These are phyloP conservation scores for Lathyrus sativus DNA, from an alignment of 306 rosid species.

Conservation along the genomic window DNA sequence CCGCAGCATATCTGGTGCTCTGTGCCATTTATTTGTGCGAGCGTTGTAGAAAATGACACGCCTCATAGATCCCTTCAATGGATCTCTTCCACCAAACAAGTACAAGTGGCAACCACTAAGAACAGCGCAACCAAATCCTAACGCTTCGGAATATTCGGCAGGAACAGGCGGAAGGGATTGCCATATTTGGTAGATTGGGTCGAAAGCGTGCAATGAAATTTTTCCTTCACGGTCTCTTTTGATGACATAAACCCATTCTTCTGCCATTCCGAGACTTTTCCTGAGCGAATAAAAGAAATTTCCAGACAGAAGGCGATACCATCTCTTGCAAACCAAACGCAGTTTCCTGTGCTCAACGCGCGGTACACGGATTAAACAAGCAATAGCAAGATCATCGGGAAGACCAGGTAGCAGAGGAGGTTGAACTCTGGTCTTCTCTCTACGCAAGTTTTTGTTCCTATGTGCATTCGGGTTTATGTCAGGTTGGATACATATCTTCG, in stretches of 20 bases:
- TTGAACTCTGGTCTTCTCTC: conserved; percentile 86
- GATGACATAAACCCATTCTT: conserved; percentile 98
- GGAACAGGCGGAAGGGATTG: conserved; percentile 99
- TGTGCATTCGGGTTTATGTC: conserved; percentile 96
- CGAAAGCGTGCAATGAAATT: conserved; percentile 96
- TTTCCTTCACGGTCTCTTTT: conserved; percentile 95
- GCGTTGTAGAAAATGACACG: conserved; percentile 96
- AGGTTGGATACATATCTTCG: conserved; percentile 94
- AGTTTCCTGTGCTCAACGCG: conserved; percentile 88
- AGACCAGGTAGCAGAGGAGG: conserved; percentile 97
- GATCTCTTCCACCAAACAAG: conserved; percentile 97
- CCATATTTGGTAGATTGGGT: conserved; percentile 96
- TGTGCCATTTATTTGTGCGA: conserved; percentile 94
- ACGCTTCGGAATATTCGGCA: conserved; percentile 87
- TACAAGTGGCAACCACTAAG: conserved; percentile 98
- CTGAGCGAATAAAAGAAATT: conserved; percentile 94
- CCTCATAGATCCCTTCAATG: conserved; percentile 86
- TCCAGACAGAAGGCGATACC: conserved; percentile 90
- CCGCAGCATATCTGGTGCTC: conserved; percentile 98
- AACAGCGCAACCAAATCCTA: conserved; percentile 98
- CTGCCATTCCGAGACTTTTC: conserved; percentile 98
- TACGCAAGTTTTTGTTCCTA: conserved; percentile 67
- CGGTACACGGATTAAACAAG: conserved; percentile 94
- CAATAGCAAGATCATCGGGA: conserved; percentile 98
- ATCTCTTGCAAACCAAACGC: conserved; percentile 93